Percentiles rank a stretch among this genome's conserved stretches.
These are phyloP conservation scores for Colletotrichum trifolii DNA, from an alignment of 2,329 filamentous ascomycete genomes.

Conservation along the genomic window DNA sequence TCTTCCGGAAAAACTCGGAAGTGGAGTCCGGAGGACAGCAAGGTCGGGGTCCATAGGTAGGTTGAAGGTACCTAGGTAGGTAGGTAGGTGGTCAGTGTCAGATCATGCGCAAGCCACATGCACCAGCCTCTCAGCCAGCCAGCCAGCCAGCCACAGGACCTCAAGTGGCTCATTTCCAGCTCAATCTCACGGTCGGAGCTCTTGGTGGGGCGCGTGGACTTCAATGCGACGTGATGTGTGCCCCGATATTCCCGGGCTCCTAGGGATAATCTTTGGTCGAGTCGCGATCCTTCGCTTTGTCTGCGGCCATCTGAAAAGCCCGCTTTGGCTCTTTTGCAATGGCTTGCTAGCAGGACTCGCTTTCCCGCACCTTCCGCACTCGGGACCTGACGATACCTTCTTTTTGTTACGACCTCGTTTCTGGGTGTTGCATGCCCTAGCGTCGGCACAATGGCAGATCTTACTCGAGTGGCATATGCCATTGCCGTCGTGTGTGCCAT, in stretches of 20 bases:
- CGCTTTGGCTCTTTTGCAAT: neutral
- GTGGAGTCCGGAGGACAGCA: neutral
- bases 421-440: slow-evolving; percentile 22
- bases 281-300: neutral
- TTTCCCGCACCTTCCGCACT: neutral
- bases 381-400: slow-evolving; percentile 13
- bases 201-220: slow-evolving; percentile 24
- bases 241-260: slow-evolving; percentile 12
- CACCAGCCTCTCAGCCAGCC: too few species aligned
- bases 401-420: slow-evolving; percentile 39
- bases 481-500: slow-evolving; percentile 60
- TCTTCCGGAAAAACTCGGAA: slow-evolving; percentile 26
- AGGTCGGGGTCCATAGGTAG: neutral
- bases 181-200: neutral
- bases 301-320: too few species aligned
- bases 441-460: slow-evolving; percentile 26
- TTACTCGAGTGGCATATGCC: slow-evolving; percentile 45
- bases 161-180: too few species aligned
- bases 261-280: neutral
- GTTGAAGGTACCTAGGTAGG: too few species aligned
- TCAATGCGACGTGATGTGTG: slow-evolving; percentile 16
- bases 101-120: neutral
- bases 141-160: too few species aligned
- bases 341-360: slow-evolving; percentile 1
- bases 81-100: neutral